Evolutionary conservation across 2,329 filamentous ascomycete genomes (phyloP), one percentile per base, ranked within the genome.

Genomic region (Pseudocercospora fijiensis): DNA sequence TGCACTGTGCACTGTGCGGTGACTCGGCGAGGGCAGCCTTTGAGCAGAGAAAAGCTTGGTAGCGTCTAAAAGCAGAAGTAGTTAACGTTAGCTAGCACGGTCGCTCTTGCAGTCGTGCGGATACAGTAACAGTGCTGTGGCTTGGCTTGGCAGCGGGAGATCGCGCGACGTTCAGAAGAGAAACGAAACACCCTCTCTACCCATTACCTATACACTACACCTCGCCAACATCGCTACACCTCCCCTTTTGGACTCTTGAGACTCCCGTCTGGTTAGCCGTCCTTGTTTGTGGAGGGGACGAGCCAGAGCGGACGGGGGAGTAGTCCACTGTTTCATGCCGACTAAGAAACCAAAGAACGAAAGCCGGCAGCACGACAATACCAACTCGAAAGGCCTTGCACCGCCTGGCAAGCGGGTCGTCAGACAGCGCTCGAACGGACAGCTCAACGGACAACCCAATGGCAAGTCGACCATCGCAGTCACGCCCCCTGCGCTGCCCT

Each of bases 341-440:
- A 80, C 79, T 76, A 74, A 73, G 73, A 80, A 78, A 73, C 76
- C 73, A 72, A 72, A 72, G 69, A 77, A 76, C 76, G 71, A 79
- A 74, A 79, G 80, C 75, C 75, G 77, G 76, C 79, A 24, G 49
- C 49, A 80, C 74, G 78, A 81, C 76, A 81, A 78, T 72, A 87
- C 90, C 78, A 90, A 96, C 81, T 92, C 96, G 81, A 92, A 91
- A 88, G 92, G 91, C 75, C 84, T 92, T 78, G 89, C 92, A 84
- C 88, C 88, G 74, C 87, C 90, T 58, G 89, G 88, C 70, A 91
- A 88, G 82, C 88, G 88, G 77, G 81, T 88, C 72, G 72, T 76
- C 65, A 79, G 77, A 73, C 78, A 80, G 73, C 78, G 78, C 71
- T 81, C 79, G 69, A 78, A 81, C 78, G 71, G 77, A 33, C 71